phyloP scores from a whole-genome alignment of 31 red algal species.

The Bonnemaisonia californica region DNA sequence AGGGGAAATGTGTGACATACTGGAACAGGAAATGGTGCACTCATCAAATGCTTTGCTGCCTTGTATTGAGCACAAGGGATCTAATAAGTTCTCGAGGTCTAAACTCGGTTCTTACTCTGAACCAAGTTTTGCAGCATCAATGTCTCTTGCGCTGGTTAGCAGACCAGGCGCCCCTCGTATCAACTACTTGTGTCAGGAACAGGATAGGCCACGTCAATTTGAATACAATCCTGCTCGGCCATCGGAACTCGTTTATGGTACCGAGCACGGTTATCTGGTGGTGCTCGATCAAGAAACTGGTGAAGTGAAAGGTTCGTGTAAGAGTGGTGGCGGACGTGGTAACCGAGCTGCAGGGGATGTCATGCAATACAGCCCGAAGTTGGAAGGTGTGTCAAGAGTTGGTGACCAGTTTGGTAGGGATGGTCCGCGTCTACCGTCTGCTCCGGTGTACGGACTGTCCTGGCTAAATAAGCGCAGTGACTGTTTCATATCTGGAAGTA shows the following conservation, averaged over 20 bases:
- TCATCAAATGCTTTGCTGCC: background rate
- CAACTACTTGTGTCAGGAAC: constrained; percentile 33
- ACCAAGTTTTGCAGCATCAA: constrained; percentile 16
- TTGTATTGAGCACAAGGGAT: background rate
- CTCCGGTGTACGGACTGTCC: constrained; percentile 78
- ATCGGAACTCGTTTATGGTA: constrained; percentile 78
- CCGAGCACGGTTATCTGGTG: constrained; percentile 71
- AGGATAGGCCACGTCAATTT: constrained; percentile 79
- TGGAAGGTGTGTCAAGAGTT: constrained; percentile 1
- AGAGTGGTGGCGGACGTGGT: constrained; percentile 36
- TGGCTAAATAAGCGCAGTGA: constrained; percentile 80
- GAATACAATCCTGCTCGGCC: constrained; percentile 87
- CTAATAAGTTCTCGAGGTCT: background rate
- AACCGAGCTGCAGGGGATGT: constrained; percentile 33
- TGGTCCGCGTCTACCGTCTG: background rate
- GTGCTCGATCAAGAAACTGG: constrained; percentile 67
- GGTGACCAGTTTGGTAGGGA: background rate
- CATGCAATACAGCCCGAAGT: constrained; percentile 10
- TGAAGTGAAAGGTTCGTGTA: constrained; percentile 54
- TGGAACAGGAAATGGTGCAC: too few relatives aligned
- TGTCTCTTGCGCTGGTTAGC: constrained; percentile 21
- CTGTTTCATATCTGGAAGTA: constrained; percentile 77
- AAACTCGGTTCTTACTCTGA: constrained; percentile 1
- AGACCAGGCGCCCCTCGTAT: constrained; percentile 61
- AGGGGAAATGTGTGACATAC: background rate